Percentiles rank a stretch among this genome's conserved stretches.
phyloP scores from a whole-genome alignment of 176 grass and related monocot species.

The Olyra latifolia region DNA sequence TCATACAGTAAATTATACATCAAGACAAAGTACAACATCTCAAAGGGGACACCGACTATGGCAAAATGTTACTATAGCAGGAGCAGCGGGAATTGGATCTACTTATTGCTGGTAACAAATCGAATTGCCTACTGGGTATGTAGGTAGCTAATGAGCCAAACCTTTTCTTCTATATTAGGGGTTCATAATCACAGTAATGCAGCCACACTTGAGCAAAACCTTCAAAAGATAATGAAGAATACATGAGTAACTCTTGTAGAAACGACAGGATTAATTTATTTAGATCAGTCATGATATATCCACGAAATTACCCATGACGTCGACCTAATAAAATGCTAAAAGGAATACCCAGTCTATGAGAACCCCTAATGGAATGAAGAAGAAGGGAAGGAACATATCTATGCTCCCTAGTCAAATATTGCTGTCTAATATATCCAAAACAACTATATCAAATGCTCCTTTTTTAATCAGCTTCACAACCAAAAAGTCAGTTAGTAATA shows the following conservation, averaged over 20 bases:
- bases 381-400: too few species aligned
- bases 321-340: not conserved
- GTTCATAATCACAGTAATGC: slow-evolving; percentile 29
- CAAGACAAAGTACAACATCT: slow-evolving; percentile 18
- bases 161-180: slow-evolving; percentile 35
- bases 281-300: not conserved
- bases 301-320: not conserved
- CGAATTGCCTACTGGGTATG: slow-evolving; percentile 30
- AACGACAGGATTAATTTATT: not conserved
- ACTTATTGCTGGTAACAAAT: slow-evolving; percentile 41
- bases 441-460: too few species aligned
- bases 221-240: slow-evolving; percentile 1
- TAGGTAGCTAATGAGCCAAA: slow-evolving; percentile 37
- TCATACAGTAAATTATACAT: slow-evolving; percentile 22
- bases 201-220: slow-evolving; percentile 10
- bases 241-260: not conserved
- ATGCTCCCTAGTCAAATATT: not conserved
- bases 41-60: not conserved
- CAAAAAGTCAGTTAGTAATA: too few species aligned
- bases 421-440: not conserved
- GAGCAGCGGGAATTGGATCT: slow-evolving; percentile 3
- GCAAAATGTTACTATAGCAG: not conserved
- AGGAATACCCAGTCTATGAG: too few species aligned
- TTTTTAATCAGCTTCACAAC: too few species aligned
- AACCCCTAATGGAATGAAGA: too few species aligned